These are phyloP conservation scores for Collybia nuda DNA, from an alignment of 768 basidiomycete species.

Conservation along the genomic window DNA sequence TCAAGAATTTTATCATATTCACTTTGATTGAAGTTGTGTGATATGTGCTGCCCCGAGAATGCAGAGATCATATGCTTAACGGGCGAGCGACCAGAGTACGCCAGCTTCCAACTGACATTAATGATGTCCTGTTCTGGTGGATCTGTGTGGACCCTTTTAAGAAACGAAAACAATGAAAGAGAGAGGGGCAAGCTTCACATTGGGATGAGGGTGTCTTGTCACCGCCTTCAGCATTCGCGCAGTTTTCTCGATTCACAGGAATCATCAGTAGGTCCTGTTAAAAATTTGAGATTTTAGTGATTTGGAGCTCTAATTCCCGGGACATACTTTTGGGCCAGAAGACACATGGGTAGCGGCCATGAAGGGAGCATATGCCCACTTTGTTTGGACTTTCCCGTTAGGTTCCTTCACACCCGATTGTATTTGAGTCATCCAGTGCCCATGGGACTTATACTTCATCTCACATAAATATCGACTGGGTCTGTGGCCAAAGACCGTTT, in stretches of 20 bases:
- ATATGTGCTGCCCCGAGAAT: not conserved
- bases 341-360: too few species aligned
- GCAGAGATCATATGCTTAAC: constrained; percentile 19
- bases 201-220: not conserved
- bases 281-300: not conserved
- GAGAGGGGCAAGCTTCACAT: not conserved
- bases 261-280: constrained; percentile 29
- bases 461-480: not conserved
- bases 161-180: not conserved
- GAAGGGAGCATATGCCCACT: too few species aligned
- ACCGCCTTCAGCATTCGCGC: constrained; percentile 2
- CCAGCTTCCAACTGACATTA: constrained; percentile 32
- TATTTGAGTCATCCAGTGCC: too few species aligned
- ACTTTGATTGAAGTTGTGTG: constrained; percentile 16
- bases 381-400: too few species aligned
- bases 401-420: too few species aligned
- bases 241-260: constrained; percentile 30
- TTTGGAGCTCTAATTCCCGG: not conserved
- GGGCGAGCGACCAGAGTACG: constrained; percentile 24
- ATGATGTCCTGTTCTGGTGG: constrained; percentile 20
- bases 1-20: constrained; percentile 16
- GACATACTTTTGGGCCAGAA: not conserved
- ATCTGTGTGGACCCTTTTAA: not conserved
- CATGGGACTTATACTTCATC: not conserved
- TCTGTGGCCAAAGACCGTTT: too few species aligned